Evolutionary conservation across 345 rosid species (phyloP).

Genomic region (Eucalyptus erythrocorys): DNA sequence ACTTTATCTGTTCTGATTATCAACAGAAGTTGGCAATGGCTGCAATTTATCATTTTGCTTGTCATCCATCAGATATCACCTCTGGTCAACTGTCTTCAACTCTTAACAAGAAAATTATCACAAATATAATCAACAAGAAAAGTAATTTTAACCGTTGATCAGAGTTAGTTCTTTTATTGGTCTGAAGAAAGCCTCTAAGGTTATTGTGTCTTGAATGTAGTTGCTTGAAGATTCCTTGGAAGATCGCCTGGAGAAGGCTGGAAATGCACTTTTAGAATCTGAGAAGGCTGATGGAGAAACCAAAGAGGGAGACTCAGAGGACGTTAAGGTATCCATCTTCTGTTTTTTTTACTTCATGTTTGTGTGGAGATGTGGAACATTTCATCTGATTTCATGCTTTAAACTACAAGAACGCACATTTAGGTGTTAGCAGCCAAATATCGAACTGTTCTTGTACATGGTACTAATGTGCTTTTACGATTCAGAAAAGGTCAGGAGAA

Average conservation of each 20-base stretch:
- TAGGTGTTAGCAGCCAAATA: neutral
- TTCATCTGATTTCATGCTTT: neutral
- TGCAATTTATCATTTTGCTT: neutral
- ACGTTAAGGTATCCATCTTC: slow-evolving; percentile 48
- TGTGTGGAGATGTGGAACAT: neutral
- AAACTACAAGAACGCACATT: neutral
- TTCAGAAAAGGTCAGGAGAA: slow-evolving; percentile 73
- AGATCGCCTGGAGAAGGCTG: slow-evolving; percentile 77
- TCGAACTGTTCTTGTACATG: neutral
- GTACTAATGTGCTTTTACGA: neutral
- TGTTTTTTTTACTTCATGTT: neutral
- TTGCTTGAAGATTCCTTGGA: slow-evolving; percentile 91
- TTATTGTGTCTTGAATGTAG: slow-evolving; percentile 10
- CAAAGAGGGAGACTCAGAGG: slow-evolving; percentile 81
- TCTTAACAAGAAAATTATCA: neutral
- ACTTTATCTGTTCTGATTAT: neutral
- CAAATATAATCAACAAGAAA: neutral
- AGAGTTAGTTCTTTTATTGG: neutral
- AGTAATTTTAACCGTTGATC: neutral
- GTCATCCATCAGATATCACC: neutral
- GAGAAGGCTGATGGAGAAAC: slow-evolving; percentile 76
- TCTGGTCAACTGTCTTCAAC: neutral
- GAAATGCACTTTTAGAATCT: slow-evolving; percentile 60
- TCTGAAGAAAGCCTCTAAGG: neutral
- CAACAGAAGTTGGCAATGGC: neutral